Percentiles rank a stretch among this genome's conserved stretches.
Evolutionary conservation across 1,284 basidiomycete species (phyloP).

Genomic region (Macrocybe sp.): DNA sequence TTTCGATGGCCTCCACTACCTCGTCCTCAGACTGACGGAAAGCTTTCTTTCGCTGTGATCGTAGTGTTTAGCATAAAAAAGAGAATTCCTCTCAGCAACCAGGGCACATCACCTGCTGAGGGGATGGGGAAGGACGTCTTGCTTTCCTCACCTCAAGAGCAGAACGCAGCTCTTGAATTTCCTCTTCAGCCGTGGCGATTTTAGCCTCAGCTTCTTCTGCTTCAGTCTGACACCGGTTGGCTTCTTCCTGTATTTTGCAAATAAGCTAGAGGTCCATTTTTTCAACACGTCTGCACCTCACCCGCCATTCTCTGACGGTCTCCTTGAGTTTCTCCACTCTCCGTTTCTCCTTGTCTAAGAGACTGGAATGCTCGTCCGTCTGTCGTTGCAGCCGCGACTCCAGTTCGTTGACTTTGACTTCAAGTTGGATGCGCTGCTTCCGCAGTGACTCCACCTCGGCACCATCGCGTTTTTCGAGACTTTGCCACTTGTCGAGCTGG

Average conservation of each 20-base stretch:
- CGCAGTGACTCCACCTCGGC: slow-evolving; percentile 50
- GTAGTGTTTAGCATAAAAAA: neutral
- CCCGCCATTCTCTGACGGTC: slow-evolving; percentile 38
- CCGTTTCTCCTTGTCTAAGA: slow-evolving; percentile 34
- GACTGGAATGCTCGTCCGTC: slow-evolving; percentile 26
- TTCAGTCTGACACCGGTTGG: slow-evolving; percentile 14
- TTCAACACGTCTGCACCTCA: slow-evolving; percentile 16
- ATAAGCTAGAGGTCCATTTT: too few relatives aligned
- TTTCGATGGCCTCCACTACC: neutral
- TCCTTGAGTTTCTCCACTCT: slow-evolving; percentile 40
- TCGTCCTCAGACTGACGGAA: neutral
- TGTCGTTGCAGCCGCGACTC: slow-evolving; percentile 38
- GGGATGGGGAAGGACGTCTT: slow-evolving; percentile 17
- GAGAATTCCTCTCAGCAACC: too few relatives aligned
- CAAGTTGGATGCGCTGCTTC: slow-evolving; percentile 51
- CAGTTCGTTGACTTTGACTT: slow-evolving; percentile 47
- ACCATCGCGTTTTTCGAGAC: slow-evolving; percentile 57
- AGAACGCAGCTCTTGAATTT: slow-evolving; percentile 37
- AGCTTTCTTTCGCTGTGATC: neutral
- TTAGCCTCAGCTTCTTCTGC: slow-evolving; percentile 23
- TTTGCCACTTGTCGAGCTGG: slow-evolving; percentile 66
- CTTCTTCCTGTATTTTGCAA: too few relatives aligned
- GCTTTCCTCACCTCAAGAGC: slow-evolving; percentile 35
- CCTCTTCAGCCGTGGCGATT: slow-evolving; percentile 31
- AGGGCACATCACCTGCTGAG: slow-evolving; percentile 5